Base-by-base conservation (phyloP, 345 rosid genomes). In the Populus alba region DNA sequence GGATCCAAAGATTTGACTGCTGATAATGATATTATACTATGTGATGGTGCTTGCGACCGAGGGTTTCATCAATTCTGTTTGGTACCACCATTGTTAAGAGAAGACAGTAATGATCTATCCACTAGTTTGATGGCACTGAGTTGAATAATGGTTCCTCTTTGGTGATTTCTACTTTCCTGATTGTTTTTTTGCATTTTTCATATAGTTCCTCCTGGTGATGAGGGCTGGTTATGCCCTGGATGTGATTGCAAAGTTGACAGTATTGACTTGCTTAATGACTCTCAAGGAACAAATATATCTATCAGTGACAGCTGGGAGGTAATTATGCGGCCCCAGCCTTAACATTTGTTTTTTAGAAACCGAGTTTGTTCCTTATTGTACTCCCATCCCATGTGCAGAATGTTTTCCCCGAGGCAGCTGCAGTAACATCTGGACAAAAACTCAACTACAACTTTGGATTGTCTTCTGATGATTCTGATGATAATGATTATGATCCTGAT, bases 151-250 rank as follows among this genome's bases (percentile, higher is more conserved):
- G 45, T 72, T 80, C 45, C 71, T 81, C 16, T 37, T 83, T 78
- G 23, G 12, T 73, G 62, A 39, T 49, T 39, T 61, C 49, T 86
- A 43, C 74, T 66, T 57, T 73, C 18, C 72, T 75, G 51, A 71
- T 27, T 31, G 29, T 9, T 70, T 68, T 49, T 78, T 78, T 70
- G 66, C 70, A 81, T 63, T 79, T 31, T 77, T 65, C 79, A 71
- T 81, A 47, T 86, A 96, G 98, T 96, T 87, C 99, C 99, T 68
- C 97, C 97, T 1, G 99, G 79, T 80, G 98, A 92, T 66, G 95
- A 94, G 85, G 88, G 93, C 85, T 96, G 99, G 99, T 84, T 94
- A 80, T 96, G 99, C 85, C 98, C 98, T 22, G 95, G 88, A 75
- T 96, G 99, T 75, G 90, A 90, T 84, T 96, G 99, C 91, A 96